Evolutionary conservation across 495 filamentous ascomycete species (phyloP).

Genomic region (Geoglossum glabrum): DNA sequence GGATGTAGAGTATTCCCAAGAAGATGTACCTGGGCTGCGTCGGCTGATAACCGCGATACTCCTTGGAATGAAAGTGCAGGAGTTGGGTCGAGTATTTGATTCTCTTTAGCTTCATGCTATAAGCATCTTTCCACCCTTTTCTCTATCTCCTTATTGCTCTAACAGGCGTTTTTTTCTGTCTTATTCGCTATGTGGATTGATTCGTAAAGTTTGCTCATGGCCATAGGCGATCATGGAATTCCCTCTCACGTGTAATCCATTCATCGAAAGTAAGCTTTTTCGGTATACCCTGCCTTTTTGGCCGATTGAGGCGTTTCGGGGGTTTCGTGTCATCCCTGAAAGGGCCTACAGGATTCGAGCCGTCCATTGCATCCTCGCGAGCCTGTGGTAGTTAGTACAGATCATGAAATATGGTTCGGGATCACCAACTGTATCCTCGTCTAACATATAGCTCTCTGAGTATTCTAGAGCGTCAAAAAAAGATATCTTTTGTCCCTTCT

Average conservation of each 20-base stretch:
- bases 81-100: background rate
- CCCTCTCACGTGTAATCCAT: background rate
- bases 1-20: background rate
- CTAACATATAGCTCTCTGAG: background rate
- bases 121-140: background rate
- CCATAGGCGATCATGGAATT: background rate
- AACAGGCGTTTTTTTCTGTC: too few relatives aligned
- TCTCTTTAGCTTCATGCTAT: background rate
- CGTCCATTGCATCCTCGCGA: background rate
- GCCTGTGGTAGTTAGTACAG: background rate
- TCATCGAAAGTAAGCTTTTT: background rate
- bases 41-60: background rate
- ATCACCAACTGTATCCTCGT: background rate
- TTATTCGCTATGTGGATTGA: background rate
- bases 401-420: background rate
- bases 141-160: background rate
- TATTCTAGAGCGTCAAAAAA: background rate
- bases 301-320: background rate
- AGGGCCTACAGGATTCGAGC: too few relatives aligned
- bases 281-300: background rate
- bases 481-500: background rate
- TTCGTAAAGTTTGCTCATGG: background rate
- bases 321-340: too few relatives aligned
- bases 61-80: background rate
- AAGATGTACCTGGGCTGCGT: background rate